Evolutionary conservation across 208 protist genomes (phyloP), one percentile per base, ranked within the genome.

Genomic region (Leptomonas pyrrhocoris): DNA sequence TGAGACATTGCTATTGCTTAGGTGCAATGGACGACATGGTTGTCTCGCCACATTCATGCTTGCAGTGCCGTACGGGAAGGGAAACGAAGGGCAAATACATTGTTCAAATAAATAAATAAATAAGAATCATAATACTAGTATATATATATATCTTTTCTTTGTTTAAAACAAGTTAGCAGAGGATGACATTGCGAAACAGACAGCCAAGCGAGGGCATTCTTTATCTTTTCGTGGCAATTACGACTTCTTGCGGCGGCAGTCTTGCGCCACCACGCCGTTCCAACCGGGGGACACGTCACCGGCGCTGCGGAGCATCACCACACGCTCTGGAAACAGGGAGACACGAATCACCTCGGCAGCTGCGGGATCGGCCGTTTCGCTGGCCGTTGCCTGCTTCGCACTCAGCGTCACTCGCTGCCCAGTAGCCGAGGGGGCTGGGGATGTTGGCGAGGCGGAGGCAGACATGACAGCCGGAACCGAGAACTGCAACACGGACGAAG

Each of bases 401-500:
- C 28, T 78, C n/a, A 84, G 49, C 9, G 75, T 84, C n/a, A 80
- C 68, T 9, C 79, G 79, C 45, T 76, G 79, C 4, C 66, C 79
- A 15, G 69, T 73, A 23, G 49, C 9, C 19, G 42, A 18, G 23
- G 62, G 19, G 19, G 40, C 23, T 18, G 45, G 66, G 3, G 27
- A 2, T 25, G 30, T 2, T 45, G 43, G 25, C 40, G 45, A 43
- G 19, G 40, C 13, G 18, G 38, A 23, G 40, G 45, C 42, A 43
- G 57, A 51, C 42, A 51, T 63, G 30, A 30, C 13, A 34, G 4
- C 5, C 34, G n/a, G 2, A 27, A 12, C 16, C 54, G 3, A 7
- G 34, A 1, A 45, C 8, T 21, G 9, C 30, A 21, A 12, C 4
- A 40, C 15, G 18, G 9, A 4, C 30, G 28, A 23, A 54, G 27